Evolutionary conservation across 2,329 filamentous ascomycete species (phyloP).

Genomic region (Rutstroemia sp.): DNA sequence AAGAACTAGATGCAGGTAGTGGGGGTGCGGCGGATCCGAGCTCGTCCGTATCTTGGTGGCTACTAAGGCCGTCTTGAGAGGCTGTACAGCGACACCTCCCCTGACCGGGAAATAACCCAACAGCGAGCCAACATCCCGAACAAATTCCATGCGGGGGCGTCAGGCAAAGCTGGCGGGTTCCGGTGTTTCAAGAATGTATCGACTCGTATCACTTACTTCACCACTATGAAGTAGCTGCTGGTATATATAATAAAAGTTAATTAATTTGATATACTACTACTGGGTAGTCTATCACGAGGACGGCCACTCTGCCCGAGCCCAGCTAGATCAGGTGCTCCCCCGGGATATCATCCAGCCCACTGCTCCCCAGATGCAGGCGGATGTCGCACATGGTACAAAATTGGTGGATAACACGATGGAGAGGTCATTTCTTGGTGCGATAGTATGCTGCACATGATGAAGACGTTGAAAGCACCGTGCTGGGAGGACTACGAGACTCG

Average conservation of each 20-base stretch:
- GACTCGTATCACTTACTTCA: constrained; percentile 11
- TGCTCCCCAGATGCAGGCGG: not conserved
- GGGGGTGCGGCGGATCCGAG: constrained; percentile 5
- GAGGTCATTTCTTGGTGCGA: not conserved
- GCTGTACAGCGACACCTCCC: constrained; percentile 13
- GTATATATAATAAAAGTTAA: too few relatives aligned
- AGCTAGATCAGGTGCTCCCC: constrained; percentile 1
- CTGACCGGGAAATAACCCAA: constrained; percentile 11
- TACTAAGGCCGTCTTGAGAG: constrained; percentile 8
- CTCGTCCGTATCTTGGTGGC: constrained; percentile 10
- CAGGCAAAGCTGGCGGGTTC: constrained; percentile 7
- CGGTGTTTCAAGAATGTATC: constrained; percentile 10
- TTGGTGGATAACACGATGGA: not conserved
- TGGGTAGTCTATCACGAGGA: constrained; percentile 1
- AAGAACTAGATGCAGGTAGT: constrained; percentile 4
- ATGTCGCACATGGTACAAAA: not conserved
- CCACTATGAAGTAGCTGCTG: constrained; percentile 11
- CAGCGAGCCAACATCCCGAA: constrained; percentile 13
- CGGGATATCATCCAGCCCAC: constrained; percentile 7
- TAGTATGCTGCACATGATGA: not conserved
- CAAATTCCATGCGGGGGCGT: constrained; percentile 9
- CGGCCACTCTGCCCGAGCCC: not conserved
- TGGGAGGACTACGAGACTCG: not conserved
- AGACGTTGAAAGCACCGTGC: not conserved
- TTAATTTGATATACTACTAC: too few relatives aligned